Percentiles rank a stretch among this genome's conserved stretches.
Conservation (phyloP, 1,139 yeast genomes). For the Groenewaldozyma sp. region DNA sequence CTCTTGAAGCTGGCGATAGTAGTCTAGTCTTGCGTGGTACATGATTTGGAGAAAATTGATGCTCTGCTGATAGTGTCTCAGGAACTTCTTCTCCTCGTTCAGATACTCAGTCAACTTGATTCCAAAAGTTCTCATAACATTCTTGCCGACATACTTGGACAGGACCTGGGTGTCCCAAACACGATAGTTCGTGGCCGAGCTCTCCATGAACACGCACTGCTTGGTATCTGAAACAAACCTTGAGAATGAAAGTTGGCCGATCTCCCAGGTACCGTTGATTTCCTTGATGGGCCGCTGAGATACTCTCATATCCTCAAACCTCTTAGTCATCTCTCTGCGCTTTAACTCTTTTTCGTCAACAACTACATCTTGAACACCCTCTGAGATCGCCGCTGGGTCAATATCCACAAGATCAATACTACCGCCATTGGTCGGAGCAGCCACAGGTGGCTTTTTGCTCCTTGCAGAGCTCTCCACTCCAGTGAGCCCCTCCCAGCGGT, state of each 20-base stretch:
- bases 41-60: conserved; percentile 50
- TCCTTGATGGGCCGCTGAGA: conserved; percentile 9
- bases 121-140: too few species aligned
- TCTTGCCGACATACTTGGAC: too few species aligned
- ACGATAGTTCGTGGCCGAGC: too few species aligned
- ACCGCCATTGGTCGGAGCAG: too few species aligned
- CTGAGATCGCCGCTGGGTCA: too few species aligned
- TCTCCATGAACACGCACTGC: too few species aligned
- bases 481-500: conserved; percentile 42
- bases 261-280: not conserved
- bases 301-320: conserved; percentile 10
- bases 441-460: too few species aligned
- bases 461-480: conserved; percentile 24
- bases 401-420: too few species aligned
- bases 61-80: conserved; percentile 38
- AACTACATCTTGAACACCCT: too few species aligned
- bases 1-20: conserved; percentile 74
- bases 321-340: not conserved
- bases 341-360: too few species aligned
- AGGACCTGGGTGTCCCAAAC: too few species aligned
- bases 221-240: too few species aligned
- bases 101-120: not conserved
- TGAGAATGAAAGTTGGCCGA: not conserved
- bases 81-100: conserved; percentile 35
- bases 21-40: conserved; percentile 69